A percentile compares a stretch with the other conserved stretches of the same genome.
Conservation (phyloP, 1,284 basidiomycete species). For the Sanghuangporus weigelae region DNA sequence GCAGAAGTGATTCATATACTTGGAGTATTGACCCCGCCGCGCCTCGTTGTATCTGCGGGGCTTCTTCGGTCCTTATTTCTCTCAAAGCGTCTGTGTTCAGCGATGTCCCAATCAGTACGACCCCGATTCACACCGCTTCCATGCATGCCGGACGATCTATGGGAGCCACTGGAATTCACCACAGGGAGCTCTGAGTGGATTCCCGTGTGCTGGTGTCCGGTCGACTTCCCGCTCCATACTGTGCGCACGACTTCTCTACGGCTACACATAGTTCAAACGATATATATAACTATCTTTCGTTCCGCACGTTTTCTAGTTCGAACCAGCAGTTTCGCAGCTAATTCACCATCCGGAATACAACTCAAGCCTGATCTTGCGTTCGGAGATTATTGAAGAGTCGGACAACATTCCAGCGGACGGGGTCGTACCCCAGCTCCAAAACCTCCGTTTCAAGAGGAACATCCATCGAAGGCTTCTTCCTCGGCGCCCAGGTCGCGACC, state of each 20-base stretch:
- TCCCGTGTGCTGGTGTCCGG: constrained; percentile 36
- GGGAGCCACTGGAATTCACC: neutral
- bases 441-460: constrained; percentile 35
- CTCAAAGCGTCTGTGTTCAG: neutral
- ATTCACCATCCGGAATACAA: constrained; percentile 81
- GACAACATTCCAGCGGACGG: constrained; percentile 27
- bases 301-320: constrained; percentile 44
- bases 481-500: constrained; percentile 66
- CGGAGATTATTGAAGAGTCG: constrained; percentile 54
- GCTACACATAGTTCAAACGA: neutral
- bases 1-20: neutral
- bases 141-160: constrained; percentile 1
- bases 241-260: constrained; percentile 24
- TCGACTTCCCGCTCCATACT: constrained; percentile 38
- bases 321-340: constrained; percentile 55
- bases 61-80: constrained; percentile 1
- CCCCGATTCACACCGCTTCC: constrained; percentile 10
- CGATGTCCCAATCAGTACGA: constrained; percentile 2
- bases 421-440: constrained; percentile 34
- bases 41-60: neutral
- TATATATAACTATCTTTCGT: neutral
- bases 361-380: constrained; percentile 75
- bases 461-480: constrained; percentile 65
- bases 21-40: neutral
- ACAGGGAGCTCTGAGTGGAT: constrained; percentile 24